Base-by-base conservation (phyloP, 345 rosid genomes). In the Mangifera indica region DNA sequence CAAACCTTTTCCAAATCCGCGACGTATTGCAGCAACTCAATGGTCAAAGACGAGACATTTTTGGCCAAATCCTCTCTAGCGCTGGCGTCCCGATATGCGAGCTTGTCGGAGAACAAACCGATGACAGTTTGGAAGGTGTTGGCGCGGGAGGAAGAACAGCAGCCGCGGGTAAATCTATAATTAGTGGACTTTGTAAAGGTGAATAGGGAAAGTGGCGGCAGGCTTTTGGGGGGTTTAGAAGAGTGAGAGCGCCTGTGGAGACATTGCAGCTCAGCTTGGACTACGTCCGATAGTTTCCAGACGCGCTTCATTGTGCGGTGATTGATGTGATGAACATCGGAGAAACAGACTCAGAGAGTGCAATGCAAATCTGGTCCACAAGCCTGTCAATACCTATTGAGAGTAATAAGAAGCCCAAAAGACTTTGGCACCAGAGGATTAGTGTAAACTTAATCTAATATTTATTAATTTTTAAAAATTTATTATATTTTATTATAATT, bases 281-380 rank as follows among this genome's bases (percentile, higher is more conserved):
- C 71, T n/a, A 75, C 74, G 70, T 78, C 86, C 3, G 84, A 74
- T 79, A 86, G 69, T 81, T 68, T 86, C 78, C 80, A 79, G 12
- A 77, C 67, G 15, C 88, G 87, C 89, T 80, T 88, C 93, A 91
- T 91, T 54, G 51, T 18, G 17, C 66, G 45, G 60, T 5, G 76
- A 55, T 49, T 49, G 61, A 29, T 34, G 72, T 25, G n/a, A 29
- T 20, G 4, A 25, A 21, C 77, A 67, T 66, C 29, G 61, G 34
- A n/a, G 32, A 18, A 48, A 58, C 15, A 7, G 51, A 17, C 40
- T 22, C 3, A 25, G 18, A 2, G 44, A 2, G 17, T 29, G 32
- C 32, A 29, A 3, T 29, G 2, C 32, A 29, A 29, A 29, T 29
- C 32, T 29, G 32, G 32, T 29, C 32, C 20, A 25, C 3, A 24